phyloP scores from a whole-genome alignment of 371 early-diverging fungal species.

The Mortierella polycephala region DNA sequence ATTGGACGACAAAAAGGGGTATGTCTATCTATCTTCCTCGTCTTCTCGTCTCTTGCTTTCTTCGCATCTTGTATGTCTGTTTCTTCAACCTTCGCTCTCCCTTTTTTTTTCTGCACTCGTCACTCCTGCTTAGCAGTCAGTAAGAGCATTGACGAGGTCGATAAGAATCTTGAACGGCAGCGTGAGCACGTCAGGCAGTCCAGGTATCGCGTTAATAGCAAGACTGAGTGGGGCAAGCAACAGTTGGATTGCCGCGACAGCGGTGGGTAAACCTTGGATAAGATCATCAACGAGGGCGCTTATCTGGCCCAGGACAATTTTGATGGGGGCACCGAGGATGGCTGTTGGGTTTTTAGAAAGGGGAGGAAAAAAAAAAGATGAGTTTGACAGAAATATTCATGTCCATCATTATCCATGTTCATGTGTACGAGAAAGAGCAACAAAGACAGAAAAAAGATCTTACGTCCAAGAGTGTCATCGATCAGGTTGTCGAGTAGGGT shows the following conservation, averaged over 20 bases:
- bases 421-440: background rate
- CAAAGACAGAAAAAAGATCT: background rate
- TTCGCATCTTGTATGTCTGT: too few species aligned
- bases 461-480: background rate
- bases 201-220: background rate
- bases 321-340: background rate
- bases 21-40: too few species aligned
- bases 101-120: too few species aligned
- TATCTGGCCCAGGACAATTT: background rate
- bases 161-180: slow-evolving; percentile 8
- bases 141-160: background rate
- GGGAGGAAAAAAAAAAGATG: background rate
- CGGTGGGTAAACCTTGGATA: background rate
- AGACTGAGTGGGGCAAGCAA: background rate
- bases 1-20: too few species aligned
- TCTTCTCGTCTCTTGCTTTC: too few species aligned
- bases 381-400: too few species aligned
- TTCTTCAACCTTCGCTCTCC: too few species aligned
- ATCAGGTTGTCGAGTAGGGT: background rate
- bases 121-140: background rate
- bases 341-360: too few species aligned
- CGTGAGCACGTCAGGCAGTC: slow-evolving; percentile 1
- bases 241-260: background rate
- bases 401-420: too few species aligned
- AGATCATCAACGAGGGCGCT: background rate